Percentiles rank a stretch among this genome's conserved stretches.
Conservation (phyloP, 148 eudicot species). For the Rhododendron mucronatum region DNA sequence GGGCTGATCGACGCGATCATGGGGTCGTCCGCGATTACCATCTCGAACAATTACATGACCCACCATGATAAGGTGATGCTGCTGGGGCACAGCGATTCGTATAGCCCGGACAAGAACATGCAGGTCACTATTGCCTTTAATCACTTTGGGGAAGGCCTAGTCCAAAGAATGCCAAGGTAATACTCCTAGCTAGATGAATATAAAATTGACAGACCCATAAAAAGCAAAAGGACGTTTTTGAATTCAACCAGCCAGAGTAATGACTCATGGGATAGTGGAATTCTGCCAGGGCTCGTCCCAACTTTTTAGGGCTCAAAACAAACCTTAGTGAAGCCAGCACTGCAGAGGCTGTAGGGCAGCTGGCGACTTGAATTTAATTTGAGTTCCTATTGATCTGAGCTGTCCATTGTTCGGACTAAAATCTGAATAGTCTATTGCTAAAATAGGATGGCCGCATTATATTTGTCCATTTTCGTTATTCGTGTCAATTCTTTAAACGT, state of each 20-base stretch:
- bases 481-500: no score
- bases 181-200: background rate
- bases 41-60: conserved; percentile 71
- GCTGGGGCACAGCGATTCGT: conserved; percentile 65
- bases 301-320: background rate
- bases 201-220: background rate
- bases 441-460: no score
- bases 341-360: no score
- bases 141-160: conserved; percentile 83
- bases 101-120: conserved; percentile 52
- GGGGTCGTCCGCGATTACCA: conserved; percentile 67
- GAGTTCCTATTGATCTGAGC: no score
- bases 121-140: conserved; percentile 77
- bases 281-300: background rate
- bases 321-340: no score
- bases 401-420: accelerated
- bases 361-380: accelerated
- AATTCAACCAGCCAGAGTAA: background rate
- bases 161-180: conserved; percentile 87
- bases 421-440: no score
- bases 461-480: no score
- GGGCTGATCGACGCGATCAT: conserved; percentile 69
- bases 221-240: background rate
- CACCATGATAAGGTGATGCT: conserved; percentile 83
- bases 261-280: no score